These are phyloP conservation scores for Cicer judaicum DNA, from an alignment of 306 rosid species.

Conservation along the genomic window DNA sequence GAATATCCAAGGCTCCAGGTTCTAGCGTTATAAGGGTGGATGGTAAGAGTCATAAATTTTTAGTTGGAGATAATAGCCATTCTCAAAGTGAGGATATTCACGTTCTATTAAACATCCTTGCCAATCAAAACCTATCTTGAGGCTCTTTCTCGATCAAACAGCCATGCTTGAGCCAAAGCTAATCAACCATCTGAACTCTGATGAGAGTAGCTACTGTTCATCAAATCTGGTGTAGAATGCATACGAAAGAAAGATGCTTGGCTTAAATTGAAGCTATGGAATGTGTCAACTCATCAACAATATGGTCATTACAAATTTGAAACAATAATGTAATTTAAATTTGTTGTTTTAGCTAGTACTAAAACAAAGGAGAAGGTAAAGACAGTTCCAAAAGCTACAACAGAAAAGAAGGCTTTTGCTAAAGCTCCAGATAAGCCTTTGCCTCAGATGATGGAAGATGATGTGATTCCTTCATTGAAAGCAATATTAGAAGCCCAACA, in stretches of 20 bases:
- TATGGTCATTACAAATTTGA: not conserved
- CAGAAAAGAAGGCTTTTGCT: slow-evolving; percentile 74
- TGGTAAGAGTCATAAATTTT: slow-evolving; percentile 63
- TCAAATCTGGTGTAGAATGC: not conserved
- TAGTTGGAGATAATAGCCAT: slow-evolving; percentile 69
- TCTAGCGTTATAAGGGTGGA: slow-evolving; percentile 71
- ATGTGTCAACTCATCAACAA: slow-evolving; percentile 5
- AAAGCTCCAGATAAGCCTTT: slow-evolving; percentile 75
- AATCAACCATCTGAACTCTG: slow-evolving; percentile 24
- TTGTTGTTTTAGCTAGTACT: slow-evolving; percentile 53
- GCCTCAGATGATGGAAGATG: slow-evolving; percentile 93
- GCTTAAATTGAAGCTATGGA: slow-evolving; percentile 31
- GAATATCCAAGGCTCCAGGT: slow-evolving; percentile 72
- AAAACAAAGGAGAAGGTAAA: slow-evolving; percentile 65
- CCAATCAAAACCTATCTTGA: slow-evolving; percentile 58
- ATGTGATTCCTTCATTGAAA: slow-evolving; percentile 82
- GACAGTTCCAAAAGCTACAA: slow-evolving; percentile 57
- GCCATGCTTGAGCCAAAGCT: slow-evolving; percentile 24
- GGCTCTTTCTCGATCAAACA: slow-evolving; percentile 46
- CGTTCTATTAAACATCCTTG: slow-evolving; percentile 52
- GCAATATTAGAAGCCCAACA: slow-evolving; percentile 69
- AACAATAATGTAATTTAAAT: not conserved
- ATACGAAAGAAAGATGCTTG: slow-evolving; percentile 1
- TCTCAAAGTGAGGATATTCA: slow-evolving; percentile 62
- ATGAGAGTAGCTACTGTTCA: not conserved